Evolutionary conservation across 805 yeast species (phyloP).

Genomic region (Pichia exigua): DNA sequence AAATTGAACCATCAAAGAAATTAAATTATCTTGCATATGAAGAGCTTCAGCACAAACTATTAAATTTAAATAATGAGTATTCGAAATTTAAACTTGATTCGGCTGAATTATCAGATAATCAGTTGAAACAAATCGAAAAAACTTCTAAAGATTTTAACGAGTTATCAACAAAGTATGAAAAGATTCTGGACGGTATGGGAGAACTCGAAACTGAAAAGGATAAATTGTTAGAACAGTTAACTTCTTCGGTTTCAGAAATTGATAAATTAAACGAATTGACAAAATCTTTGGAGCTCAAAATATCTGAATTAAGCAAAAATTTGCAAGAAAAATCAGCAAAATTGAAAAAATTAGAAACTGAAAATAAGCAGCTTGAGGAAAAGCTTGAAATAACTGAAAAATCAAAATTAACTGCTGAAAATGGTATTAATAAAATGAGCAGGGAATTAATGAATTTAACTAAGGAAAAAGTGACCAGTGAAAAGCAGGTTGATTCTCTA

Average conservation of each 20-base stretch:
- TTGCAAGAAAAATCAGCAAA: constrained; percentile 17
- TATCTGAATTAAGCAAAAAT: constrained; percentile 16
- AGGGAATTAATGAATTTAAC: constrained; percentile 66
- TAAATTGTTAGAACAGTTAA: constrained; percentile 16
- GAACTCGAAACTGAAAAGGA: constrained; percentile 25
- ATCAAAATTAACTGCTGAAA: constrained; percentile 51
- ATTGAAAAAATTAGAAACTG: constrained; percentile 15
- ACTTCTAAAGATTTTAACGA: constrained; percentile 26
- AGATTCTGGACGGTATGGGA: constrained; percentile 27
- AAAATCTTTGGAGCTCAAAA: constrained; percentile 29
- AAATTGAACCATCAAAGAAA: constrained; percentile 57
- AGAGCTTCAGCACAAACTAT: constrained; percentile 33
- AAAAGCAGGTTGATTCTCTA: constrained; percentile 32
- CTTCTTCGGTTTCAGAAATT: constrained; percentile 22
- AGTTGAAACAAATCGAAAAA: constrained; percentile 17
- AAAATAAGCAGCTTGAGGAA: constrained; percentile 24
- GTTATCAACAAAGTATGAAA: constrained; percentile 22
- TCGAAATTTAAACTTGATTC: constrained; percentile 16
- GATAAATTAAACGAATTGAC: constrained; percentile 16
- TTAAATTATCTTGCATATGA: constrained; percentile 57
- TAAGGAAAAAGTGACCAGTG: constrained; percentile 48
- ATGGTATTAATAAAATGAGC: constrained; percentile 85
- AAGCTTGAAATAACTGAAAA: constrained; percentile 26
- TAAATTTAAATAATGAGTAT: constrained; percentile 13
- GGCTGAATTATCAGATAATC: constrained; percentile 12